Conservation (phyloP, 2,329 filamentous ascomycete species). For the Claviceps paspali region DNA sequence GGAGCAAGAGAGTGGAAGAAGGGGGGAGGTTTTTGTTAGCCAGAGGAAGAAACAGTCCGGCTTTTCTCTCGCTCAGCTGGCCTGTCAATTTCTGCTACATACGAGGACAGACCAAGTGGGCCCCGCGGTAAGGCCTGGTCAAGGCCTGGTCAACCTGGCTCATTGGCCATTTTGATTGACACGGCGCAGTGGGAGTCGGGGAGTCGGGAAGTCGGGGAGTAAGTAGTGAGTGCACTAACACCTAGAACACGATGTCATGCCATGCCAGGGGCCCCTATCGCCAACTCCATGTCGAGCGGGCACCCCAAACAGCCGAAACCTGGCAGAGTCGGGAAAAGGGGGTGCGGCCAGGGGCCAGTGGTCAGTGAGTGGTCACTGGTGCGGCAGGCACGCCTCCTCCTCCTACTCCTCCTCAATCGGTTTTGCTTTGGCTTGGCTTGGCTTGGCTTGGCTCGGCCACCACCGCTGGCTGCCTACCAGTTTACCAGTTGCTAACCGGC, state of each 20-base stretch:
- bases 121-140: conserved; percentile 1
- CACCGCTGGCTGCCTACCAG: not conserved
- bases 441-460: too few relatives aligned
- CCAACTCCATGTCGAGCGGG: conserved; percentile 1
- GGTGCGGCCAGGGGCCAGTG: not conserved
- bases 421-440: not conserved
- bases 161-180: too few relatives aligned
- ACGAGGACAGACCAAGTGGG: conserved; percentile 6
- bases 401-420: too few relatives aligned
- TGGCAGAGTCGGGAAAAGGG: not conserved
- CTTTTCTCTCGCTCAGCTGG: not conserved
- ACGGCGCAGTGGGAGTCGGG: too few relatives aligned
- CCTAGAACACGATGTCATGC: too few relatives aligned
- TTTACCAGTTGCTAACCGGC: too few relatives aligned
- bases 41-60: conserved; percentile 1
- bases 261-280: not conserved
- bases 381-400: conserved; percentile 3
- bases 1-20: conserved; percentile 13
- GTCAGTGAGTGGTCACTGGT: not conserved
- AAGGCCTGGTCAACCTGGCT: not conserved
- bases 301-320: not conserved
- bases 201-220: too few relatives aligned
- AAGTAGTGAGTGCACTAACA: too few relatives aligned
- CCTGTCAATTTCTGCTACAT: conserved; percentile 1
- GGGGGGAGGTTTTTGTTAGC: conserved; percentile 7